phyloP scores from a whole-genome alignment of 495 filamentous ascomycete species.

The Corynascus novoguineensis region DNA sequence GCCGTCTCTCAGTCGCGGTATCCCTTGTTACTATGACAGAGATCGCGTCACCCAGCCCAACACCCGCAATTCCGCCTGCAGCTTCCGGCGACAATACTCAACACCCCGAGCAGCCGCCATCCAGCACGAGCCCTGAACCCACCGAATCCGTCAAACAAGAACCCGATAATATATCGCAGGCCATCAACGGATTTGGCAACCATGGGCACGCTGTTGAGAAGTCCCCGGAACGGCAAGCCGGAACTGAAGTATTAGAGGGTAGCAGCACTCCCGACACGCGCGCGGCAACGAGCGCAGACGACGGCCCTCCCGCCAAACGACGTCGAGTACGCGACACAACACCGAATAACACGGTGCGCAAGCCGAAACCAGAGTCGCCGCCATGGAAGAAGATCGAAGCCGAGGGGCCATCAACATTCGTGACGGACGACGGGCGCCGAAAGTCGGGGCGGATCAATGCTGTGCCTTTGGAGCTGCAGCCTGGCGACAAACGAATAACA shows the following conservation, averaged over 20 bases:
- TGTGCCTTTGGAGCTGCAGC: constrained; percentile 63
- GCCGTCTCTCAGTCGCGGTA: constrained; percentile 38
- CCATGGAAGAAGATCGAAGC: constrained; percentile 89
- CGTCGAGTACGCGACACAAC: constrained; percentile 56
- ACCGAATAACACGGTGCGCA: constrained; percentile 30
- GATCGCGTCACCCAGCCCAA: constrained; percentile 46
- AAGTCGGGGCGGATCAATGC: constrained; percentile 81
- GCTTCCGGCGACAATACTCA: constrained; percentile 26
- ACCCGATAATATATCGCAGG: neutral
- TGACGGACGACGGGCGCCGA: constrained; percentile 66
- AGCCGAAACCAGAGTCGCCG: constrained; percentile 60
- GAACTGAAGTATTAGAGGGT: constrained; percentile 15
- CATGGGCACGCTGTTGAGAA: neutral
- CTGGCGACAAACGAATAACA: constrained; percentile 56
- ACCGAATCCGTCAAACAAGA: constrained; percentile 9
- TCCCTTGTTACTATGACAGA: constrained; percentile 46
- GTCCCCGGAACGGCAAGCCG: neutral
- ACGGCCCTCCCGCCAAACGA: constrained; percentile 63
- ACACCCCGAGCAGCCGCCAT: constrained; percentile 12
- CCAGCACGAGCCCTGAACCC: constrained; percentile 3
- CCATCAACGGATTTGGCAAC: constrained; percentile 3
- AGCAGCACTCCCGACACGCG: constrained; percentile 19
- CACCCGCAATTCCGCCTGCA: constrained; percentile 31
- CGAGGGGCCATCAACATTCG: constrained; percentile 81
- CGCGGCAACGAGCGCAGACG: constrained; percentile 21